Percentiles rank a stretch among this genome's conserved stretches.
Conservation (phyloP, 768 basidiomycete species). For the Mycena leptocephala region DNA sequence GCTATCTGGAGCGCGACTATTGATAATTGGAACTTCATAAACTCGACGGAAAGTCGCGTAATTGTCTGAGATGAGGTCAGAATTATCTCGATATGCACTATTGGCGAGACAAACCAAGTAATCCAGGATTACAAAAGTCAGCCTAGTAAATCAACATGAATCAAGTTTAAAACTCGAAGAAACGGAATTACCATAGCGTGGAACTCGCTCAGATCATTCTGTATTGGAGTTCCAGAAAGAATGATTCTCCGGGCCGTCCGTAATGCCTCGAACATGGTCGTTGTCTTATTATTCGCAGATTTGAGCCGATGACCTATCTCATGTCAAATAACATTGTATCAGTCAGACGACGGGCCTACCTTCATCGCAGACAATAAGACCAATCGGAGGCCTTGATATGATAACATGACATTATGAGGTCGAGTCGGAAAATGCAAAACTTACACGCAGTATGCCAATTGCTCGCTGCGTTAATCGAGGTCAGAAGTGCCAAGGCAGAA, state of each 20-base stretch:
- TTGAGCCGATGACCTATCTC: conserved; percentile 89
- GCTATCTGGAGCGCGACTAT: conserved; percentile 86
- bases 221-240: conserved; percentile 96
- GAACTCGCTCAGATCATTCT: conserved; percentile 96
- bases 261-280: conserved; percentile 86
- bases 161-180: background rate
- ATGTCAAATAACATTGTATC: background rate
- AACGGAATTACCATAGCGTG: conserved; percentile 88
- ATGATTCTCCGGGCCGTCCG: conserved; percentile 87
- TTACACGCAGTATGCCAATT: conserved; percentile 78
- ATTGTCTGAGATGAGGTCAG: conserved; percentile 66
- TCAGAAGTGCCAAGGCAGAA: conserved; percentile 2
- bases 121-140: conserved; percentile 94
- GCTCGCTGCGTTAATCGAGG: conserved; percentile 59
- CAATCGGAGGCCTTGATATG: conserved; percentile 87
- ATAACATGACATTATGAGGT: conserved; percentile 6
- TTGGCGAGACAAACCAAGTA: conserved; percentile 72
- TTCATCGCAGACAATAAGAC: conserved; percentile 96
- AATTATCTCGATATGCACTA: conserved; percentile 2
- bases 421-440: conserved; percentile 34
- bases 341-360: conserved; percentile 56
- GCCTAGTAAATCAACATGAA: conserved; percentile 62
- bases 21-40: conserved; percentile 91
- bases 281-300: conserved; percentile 92
- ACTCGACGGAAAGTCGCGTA: conserved; percentile 83